Conservation (phyloP, 768 basidiomycete species). For the Amanita pallidorosea region DNA sequence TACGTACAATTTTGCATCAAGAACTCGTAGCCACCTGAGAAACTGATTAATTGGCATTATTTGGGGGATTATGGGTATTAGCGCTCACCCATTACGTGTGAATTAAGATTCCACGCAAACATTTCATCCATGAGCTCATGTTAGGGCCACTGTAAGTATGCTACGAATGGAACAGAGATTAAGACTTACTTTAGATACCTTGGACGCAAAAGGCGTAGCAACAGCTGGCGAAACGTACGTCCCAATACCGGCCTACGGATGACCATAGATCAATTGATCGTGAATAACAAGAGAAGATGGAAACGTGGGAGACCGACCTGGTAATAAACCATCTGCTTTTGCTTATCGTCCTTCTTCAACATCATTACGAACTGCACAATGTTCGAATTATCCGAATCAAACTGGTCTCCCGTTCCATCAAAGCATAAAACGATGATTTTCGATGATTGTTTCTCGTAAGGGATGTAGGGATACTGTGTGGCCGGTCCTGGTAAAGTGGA, state of each 20-base stretch:
- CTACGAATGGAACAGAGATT: neutral
- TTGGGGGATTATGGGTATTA: neutral
- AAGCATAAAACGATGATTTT: slow-evolving; percentile 21
- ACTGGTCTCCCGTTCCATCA: slow-evolving; percentile 46
- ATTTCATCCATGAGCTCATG: slow-evolving; percentile 24
- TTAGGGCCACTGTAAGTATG: slow-evolving; percentile 11
- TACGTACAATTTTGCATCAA: slow-evolving; percentile 7
- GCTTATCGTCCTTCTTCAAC: slow-evolving; percentile 39
- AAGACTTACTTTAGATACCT: slow-evolving; percentile 26
- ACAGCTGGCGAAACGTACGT: slow-evolving; percentile 36
- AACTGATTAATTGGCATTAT: neutral
- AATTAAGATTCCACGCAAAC: slow-evolving; percentile 37
- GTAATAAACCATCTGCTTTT: slow-evolving; percentile 45
- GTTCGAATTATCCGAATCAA: slow-evolving; percentile 29
- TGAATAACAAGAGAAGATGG: neutral
- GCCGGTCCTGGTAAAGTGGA: neutral
- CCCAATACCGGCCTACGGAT: slow-evolving; percentile 37
- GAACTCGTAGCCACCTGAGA: slow-evolving; percentile 5
- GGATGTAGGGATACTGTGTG: neutral
- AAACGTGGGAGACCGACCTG: slow-evolving; percentile 22
- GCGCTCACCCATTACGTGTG: slow-evolving; percentile 38
- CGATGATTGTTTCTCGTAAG: neutral
- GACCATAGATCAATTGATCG: neutral
- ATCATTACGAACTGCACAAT: slow-evolving; percentile 38
- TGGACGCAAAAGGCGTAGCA: slow-evolving; percentile 32